phyloP scores from a whole-genome alignment of 441 rosid species.

The Metrosideros polymorpha region DNA sequence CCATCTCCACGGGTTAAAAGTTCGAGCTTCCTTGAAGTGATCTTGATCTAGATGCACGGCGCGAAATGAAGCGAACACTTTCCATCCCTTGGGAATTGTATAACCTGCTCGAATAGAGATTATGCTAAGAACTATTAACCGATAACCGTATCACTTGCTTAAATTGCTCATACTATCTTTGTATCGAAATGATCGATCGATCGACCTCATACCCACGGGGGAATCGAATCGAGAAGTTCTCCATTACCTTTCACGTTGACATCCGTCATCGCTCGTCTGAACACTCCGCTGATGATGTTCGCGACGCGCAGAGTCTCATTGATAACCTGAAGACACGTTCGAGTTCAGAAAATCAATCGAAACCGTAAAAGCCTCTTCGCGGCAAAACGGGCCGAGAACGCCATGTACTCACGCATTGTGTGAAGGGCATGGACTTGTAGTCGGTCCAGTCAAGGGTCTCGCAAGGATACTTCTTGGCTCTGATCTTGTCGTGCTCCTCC shows the following conservation, averaged over 20 bases:
- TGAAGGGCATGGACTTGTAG: conserved; percentile 97
- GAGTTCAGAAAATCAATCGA: not conserved
- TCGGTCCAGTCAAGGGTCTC: conserved; percentile 78
- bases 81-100: conserved; percentile 90
- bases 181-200: too few relatives aligned
- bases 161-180: too few relatives aligned
- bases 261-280: conserved; percentile 71
- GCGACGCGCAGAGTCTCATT: conserved; percentile 85
- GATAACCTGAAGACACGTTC: conserved; percentile 43
- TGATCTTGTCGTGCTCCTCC: conserved; percentile 91
- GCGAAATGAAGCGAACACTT: conserved; percentile 78
- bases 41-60: conserved; percentile 82
- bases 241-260: conserved; percentile 62
- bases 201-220: too few relatives aligned
- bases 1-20: conserved; percentile 99
- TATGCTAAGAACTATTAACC: not conserved
- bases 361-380: too few relatives aligned
- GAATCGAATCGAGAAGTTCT: not conserved
- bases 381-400: not conserved
- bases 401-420: conserved; percentile 81
- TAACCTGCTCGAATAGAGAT: conserved; percentile 32
- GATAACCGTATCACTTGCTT: too few relatives aligned
- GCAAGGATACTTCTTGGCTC: conserved; percentile 37
- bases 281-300: conserved; percentile 91
- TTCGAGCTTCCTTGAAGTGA: conserved; percentile 76